Evolutionary conservation across 495 filamentous ascomycete genomes (phyloP), one percentile per base, ranked within the genome.

Genomic region (Neurospora hispaniola): DNA sequence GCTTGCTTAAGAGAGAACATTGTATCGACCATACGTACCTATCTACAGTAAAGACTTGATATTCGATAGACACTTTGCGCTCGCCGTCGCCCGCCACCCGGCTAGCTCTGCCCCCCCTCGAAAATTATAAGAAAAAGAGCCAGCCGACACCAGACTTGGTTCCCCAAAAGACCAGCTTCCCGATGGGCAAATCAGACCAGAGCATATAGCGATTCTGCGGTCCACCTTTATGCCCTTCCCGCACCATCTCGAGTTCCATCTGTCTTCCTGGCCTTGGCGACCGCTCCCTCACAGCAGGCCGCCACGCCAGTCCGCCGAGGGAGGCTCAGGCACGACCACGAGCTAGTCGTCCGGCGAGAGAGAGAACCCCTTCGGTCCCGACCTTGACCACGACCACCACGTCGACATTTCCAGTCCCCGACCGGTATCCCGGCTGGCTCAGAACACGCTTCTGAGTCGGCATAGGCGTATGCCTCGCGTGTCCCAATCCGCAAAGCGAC

Each of bases 401-500:
- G 39, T 38, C 18, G 59, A 75, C n/a, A 39, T 71, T 54, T 69
- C 73, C 69, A 40, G 70, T 72, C 23, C 31, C 69, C 39, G 31
- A 40, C 42, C 48, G 66, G 46, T 43, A 41, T 20, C 73, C 76
- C 80, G 82, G 78, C 84, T 84, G 83, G 82, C 83, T 84, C 84
- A 82, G 84, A 85, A 83, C 80, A 76, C 68, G 80, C 77, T 84
- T 85, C 83, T 85, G 84, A 82, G 84, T 84, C 82, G 75, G 78
- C 79, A 82, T 76, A 83, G 84, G 84, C 84, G 84, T 83, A 93
- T 94, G 92, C 89, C 91, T 90, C 90, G 89, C 83, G 81, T 82
- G 78, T 88, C 89, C 85, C 86, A 74, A 77, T 84, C 88, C 82
- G 83, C 88, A 83, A 91, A 91, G 87, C 86, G 87, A 88, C 85